Conservation (phyloP, 805 yeast genomes). For the Barnettozyma siamensis region DNA sequence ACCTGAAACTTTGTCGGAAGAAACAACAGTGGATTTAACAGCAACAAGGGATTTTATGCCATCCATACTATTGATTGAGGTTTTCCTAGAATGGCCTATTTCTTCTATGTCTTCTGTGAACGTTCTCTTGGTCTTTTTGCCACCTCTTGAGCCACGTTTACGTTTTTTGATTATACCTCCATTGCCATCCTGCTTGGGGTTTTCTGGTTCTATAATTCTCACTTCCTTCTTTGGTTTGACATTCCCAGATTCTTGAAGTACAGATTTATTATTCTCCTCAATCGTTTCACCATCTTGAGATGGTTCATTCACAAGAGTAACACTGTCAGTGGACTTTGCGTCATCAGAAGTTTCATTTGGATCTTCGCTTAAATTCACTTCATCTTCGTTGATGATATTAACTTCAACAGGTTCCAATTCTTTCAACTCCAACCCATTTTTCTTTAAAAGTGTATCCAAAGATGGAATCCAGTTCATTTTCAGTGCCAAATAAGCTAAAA, state of each 20-base stretch:
- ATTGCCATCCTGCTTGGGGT: constrained; percentile 18
- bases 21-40: not conserved
- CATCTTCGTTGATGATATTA: constrained; percentile 3
- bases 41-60: constrained; percentile 1
- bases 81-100: constrained; percentile 1
- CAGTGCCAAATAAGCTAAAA: constrained; percentile 25
- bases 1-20: constrained; percentile 24
- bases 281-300: too few relatives aligned
- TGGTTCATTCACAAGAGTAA: too few relatives aligned
- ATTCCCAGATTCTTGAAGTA: too few relatives aligned
- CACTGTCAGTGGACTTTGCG: too few relatives aligned
- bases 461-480: constrained; percentile 30
- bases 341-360: not conserved
- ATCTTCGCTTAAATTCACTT: constrained; percentile 4
- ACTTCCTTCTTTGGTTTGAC: constrained; percentile 20
- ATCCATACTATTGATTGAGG: constrained; percentile 1
- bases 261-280: too few relatives aligned
- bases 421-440: constrained; percentile 28
- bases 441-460: constrained; percentile 26
- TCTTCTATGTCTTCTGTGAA: constrained; percentile 1
- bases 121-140: constrained; percentile 46
- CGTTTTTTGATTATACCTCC: constrained; percentile 45
- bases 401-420: constrained; percentile 18
- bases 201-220: constrained; percentile 25
- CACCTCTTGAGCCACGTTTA: constrained; percentile 84